These are phyloP conservation scores for Linderniella brevidens DNA, from an alignment of 257 asterid genomes.

Conservation along the genomic window DNA sequence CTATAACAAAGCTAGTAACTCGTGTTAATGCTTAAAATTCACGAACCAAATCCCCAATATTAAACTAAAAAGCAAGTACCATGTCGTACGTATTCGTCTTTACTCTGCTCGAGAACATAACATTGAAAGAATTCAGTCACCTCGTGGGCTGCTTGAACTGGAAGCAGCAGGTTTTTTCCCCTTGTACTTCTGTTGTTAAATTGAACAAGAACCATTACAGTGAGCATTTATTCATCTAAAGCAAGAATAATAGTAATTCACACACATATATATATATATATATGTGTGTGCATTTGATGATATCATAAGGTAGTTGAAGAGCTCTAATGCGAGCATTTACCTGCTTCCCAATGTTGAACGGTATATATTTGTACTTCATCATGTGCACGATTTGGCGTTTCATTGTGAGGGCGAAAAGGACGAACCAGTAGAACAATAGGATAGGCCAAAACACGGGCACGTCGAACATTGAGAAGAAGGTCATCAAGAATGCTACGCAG, in stretches of 20 bases:
- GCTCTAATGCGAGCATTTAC: neutral
- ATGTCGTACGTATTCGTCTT: too few relatives aligned
- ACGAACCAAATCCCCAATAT: too few relatives aligned
- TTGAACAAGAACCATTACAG: neutral
- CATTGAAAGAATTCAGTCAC: neutral
- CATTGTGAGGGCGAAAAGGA: constrained; percentile 1
- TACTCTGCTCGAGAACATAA: too few relatives aligned
- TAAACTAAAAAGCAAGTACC: too few relatives aligned
- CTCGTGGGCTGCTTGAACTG: neutral
- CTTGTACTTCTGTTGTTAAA: constrained; percentile 1
- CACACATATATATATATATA: neutral
- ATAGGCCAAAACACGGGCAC: constrained; percentile 5
- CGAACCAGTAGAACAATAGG: constrained; percentile 1
- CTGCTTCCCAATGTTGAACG: constrained; percentile 5
- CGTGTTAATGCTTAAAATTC: too few relatives aligned
- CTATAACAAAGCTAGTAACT: too few relatives aligned
- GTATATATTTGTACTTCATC: constrained; percentile 4
- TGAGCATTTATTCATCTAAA: neutral
- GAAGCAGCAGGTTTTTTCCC: constrained; percentile 3
- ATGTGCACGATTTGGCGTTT: constrained; percentile 5
- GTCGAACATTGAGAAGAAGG: constrained; percentile 4
- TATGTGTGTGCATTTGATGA: too few relatives aligned
- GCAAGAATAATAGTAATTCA: neutral
- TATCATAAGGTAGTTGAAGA: neutral
- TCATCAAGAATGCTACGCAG: constrained; percentile 4